A percentile compares a stretch with the other conserved stretches of the same genome.
phyloP scores from a whole-genome alignment of 768 basidiomycete genomes.

The Roridomyces roridus region DNA sequence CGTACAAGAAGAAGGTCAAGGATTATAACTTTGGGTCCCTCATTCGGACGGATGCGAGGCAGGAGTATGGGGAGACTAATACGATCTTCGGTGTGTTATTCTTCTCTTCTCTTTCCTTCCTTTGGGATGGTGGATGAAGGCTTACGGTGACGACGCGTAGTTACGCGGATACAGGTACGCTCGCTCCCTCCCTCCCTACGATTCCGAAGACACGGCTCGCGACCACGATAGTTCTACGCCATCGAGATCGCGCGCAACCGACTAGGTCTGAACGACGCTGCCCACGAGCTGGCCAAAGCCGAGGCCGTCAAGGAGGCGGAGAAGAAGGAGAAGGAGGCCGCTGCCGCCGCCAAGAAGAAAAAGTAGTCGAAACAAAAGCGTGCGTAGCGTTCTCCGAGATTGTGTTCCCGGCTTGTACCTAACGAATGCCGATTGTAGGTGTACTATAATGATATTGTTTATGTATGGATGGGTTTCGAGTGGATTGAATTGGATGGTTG shows the following conservation, averaged over 20 bases:
- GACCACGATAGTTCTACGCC: conserved; percentile 77
- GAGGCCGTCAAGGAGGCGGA: conserved; percentile 71
- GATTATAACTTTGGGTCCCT: conserved; percentile 98
- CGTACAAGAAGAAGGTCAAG: conserved; percentile 89
- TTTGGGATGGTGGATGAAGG: neutral
- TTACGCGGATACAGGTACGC: conserved; percentile 75
- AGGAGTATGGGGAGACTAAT: conserved; percentile 90
- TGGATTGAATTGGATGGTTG: too few species aligned
- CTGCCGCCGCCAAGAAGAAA: conserved; percentile 20
- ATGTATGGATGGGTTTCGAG: too few species aligned
- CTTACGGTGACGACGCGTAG: conserved; percentile 37
- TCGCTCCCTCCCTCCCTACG: conserved; percentile 11
- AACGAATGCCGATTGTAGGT: too few species aligned
- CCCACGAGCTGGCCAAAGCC: conserved; percentile 80
- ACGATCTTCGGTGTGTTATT: conserved; percentile 83
- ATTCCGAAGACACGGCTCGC: neutral
- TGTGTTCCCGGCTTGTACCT: too few species aligned
- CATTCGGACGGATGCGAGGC: conserved; percentile 77
- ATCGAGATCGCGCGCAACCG: conserved; percentile 95
- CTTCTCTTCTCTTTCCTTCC: neutral
- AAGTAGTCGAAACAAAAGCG: neutral
- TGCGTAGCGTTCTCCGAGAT: too few species aligned
- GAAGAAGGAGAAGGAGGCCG: conserved; percentile 54
- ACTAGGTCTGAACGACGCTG: conserved; percentile 86
- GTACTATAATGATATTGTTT: too few species aligned